Base-by-base conservation (phyloP, 2,329 filamentous ascomycete genomes). In the Colletotrichum siamense region DNA sequence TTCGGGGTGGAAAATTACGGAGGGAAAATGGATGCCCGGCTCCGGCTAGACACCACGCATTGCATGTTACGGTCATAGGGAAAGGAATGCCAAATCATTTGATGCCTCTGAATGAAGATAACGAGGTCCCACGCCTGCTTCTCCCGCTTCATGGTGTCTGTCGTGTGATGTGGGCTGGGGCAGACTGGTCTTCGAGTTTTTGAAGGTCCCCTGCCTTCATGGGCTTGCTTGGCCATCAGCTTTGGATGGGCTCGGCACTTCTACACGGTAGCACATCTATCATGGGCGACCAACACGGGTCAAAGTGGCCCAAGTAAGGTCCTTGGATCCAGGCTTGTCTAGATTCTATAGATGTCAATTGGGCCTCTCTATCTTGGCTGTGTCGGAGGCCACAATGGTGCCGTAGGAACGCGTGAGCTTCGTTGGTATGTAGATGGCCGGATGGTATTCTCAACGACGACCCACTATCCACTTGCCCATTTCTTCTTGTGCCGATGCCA, bases 31-130 rank as follows among this genome's bases (percentile, higher is more conserved):
- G 79, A 79, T 81, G 77, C 77, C 77, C 72, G 74, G 77, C 68
- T 77, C 76, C 74, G 74, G 77, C 76, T 74, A 76, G 76, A 77
- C 77, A 78, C 68, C 78, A 73, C 75, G 76, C 83, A 82, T 84
- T 87, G 83, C 86, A 88, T 87, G 83, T 86, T 85, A 87, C 83
- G 87, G 87, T 85, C 84, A 85, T 84, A 87, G 84, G 87, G 87
- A 87, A 88, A 84, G 83, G 81, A 83, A 83, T 83, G 86, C 82
- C 81, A 83, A 84, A 83, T 71, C 66, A 63, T 69, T 52, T 76
- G 69, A 76, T 77, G 72, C 75, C 71, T 77, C 72, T 71, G 75
- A 76, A 76, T 49, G 70, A 77, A 77, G 34, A 74, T 59, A 66
- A 73, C 65, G 71, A 69, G 70, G 71, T 62, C 59, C 44, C 49